Evolutionary conservation across 1,284 basidiomycete species (phyloP), one percentile per base, ranked within the genome.

Genomic region (Omphalotus olearius): DNA sequence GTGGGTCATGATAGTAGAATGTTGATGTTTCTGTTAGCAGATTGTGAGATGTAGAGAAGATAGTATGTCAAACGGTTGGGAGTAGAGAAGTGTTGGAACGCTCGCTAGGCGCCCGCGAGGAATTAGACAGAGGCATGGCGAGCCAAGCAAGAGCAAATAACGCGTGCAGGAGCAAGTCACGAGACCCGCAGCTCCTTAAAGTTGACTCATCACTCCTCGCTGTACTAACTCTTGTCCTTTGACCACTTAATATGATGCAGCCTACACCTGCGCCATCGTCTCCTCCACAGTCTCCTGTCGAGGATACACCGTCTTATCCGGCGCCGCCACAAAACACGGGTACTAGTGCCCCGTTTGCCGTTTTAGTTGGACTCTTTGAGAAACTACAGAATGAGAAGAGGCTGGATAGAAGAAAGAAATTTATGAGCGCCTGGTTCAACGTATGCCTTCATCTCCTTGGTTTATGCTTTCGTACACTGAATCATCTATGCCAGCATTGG

Each of bases 391-490:
- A 62, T 46, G 87, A 91, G 64, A 74, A 82, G 55, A 88, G 83
- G 60, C 82, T 80, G 45, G 88, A 91, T 16, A 75, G 78, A 59
- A 71, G 87, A 53, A 79, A 79, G 58, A 85, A 76, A 59, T 62
- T 83, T 13, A 64, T 91, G 14, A 68, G 73, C 51, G 72, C 74
- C 11, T 91, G 89, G 89, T 90, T 91, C 63, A 81, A 75, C 57
- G 88, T 91, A 74, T 45, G 37, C 20, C 45, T 26, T 1, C 35
- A 33, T 26, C 43, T 18, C 14, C 45, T 17, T 40, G 50, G 16
- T 45, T 23, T 10, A 28, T 10, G 26, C 10, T 28, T 28, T 4
- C 58, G 46, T 62, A 47, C 4, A 17, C 5, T 40, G 33, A 35
- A 35, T 25, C 47, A 41, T 17, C 18, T 40, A 54, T 48, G 23